A percentile compares a stretch with the other conserved stretches of the same genome.
These are phyloP conservation scores for Camellia sinensis DNA, from an alignment of 148 eudicot genomes.

Conservation along the genomic window DNA sequence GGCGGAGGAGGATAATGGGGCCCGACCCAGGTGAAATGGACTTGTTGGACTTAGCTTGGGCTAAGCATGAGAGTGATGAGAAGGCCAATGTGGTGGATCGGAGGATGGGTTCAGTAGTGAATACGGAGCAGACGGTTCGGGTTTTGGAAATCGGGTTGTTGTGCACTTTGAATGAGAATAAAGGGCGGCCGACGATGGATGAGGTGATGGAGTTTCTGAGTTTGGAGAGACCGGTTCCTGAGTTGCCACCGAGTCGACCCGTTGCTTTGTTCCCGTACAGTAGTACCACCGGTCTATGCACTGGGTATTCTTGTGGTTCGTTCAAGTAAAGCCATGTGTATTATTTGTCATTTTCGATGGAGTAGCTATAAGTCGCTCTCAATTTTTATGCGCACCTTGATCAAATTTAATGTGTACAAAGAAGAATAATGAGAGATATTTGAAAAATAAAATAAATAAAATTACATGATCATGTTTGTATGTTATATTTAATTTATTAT, in stretches of 20 bases:
- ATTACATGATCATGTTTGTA: too few species aligned
- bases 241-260: slow-evolving; percentile 61
- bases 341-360: not conserved
- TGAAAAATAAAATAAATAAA: too few species aligned
- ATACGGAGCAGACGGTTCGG: slow-evolving; percentile 56
- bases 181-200: slow-evolving; percentile 64
- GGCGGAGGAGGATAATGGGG: slow-evolving; percentile 35
- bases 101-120: slow-evolving; percentile 59
- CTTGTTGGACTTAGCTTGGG: slow-evolving; percentile 70
- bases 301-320: slow-evolving; percentile 34
- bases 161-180: slow-evolving; percentile 65
- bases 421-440: too few species aligned
- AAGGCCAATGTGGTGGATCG: slow-evolving; percentile 53
- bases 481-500: too few species aligned
- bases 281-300: slow-evolving; percentile 39
- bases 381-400: too few species aligned
- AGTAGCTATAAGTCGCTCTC: too few species aligned
- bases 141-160: slow-evolving; percentile 60
- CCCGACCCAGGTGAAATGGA: slow-evolving; percentile 37
- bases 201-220: slow-evolving; percentile 48
- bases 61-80: slow-evolving; percentile 51
- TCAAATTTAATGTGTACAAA: too few species aligned
- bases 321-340: slow-evolving; percentile 30
- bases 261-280: slow-evolving; percentile 47
- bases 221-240: slow-evolving; percentile 40